These are phyloP conservation scores for Exserohilum turcica DNA, from an alignment of 2,329 filamentous ascomycete genomes.

Conservation along the genomic window DNA sequence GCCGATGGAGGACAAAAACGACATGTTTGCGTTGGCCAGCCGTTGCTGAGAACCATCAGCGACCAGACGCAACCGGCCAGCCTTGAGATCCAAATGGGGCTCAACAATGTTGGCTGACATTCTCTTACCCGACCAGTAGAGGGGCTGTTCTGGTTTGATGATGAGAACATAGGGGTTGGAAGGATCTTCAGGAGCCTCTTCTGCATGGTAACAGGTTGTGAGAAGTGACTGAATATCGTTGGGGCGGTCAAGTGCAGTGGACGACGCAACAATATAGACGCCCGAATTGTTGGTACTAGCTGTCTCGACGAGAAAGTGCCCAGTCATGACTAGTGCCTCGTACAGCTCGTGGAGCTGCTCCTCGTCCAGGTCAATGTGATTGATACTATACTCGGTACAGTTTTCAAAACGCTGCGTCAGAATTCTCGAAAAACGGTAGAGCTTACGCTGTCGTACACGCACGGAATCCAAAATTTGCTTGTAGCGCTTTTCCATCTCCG, in stretches of 20 bases:
- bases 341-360: conserved; percentile 77
- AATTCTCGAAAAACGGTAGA: conserved; percentile 92
- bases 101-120: conserved; percentile 74
- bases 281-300: conserved; percentile 70
- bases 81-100: conserved; percentile 81
- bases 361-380: conserved; percentile 69
- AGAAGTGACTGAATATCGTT: conserved; percentile 86
- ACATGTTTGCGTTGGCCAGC: conserved; percentile 75
- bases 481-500: conserved; percentile 96
- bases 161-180: conserved; percentile 85
- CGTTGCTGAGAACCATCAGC: conserved; percentile 83
- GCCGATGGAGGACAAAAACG: conserved; percentile 78
- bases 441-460: conserved; percentile 90
- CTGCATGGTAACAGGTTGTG: conserved; percentile 74
- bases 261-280: conserved; percentile 83
- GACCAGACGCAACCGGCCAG: conserved; percentile 83
- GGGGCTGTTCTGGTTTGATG: conserved; percentile 76
- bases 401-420: conserved; percentile 95
- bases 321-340: conserved; percentile 77
- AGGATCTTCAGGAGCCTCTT: conserved; percentile 71
- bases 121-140: conserved; percentile 81
- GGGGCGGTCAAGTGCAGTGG: conserved; percentile 72
- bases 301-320: conserved; percentile 83
- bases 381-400: conserved; percentile 90
- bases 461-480: conserved; percentile 95